Evolutionary conservation across 1,284 basidiomycete genomes (phyloP).

Genomic region (Naganishia liquefaciens): DNA sequence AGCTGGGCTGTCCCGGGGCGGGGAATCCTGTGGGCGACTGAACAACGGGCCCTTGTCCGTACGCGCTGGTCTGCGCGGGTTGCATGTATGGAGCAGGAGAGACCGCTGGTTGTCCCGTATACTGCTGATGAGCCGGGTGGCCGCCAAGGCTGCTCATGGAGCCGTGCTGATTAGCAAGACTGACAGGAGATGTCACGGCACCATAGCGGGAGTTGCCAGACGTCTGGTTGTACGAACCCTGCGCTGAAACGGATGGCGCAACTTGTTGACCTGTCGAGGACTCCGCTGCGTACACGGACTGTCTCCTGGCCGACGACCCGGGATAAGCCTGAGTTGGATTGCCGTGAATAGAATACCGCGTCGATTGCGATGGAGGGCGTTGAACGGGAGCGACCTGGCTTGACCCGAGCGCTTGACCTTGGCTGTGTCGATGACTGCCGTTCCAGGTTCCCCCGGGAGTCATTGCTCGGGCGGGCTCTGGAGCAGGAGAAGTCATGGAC

Average conservation of each 20-base stretch:
- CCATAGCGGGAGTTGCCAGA: conserved; percentile 14
- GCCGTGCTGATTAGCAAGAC: conserved; percentile 5
- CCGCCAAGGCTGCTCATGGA: conserved; percentile 12
- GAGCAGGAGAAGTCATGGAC: conserved; percentile 17
- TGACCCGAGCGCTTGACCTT: conserved; percentile 32
- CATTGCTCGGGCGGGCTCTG: conserved; percentile 1
- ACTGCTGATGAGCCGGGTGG: conserved; percentile 6
- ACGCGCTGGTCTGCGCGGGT: conserved; percentile 5
- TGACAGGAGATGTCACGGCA: conserved; percentile 10
- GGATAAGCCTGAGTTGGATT: conserved; percentile 4
- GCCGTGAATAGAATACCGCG: conserved; percentile 24
- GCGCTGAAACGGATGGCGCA: background rate
- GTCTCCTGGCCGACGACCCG: background rate
- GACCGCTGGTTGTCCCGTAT: background rate
- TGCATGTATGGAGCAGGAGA: conserved; percentile 31
- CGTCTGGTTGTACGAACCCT: background rate
- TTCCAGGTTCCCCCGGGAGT: conserved; percentile 25
- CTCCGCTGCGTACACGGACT: conserved; percentile 7
- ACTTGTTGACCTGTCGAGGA: background rate
- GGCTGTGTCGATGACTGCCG: conserved; percentile 31
- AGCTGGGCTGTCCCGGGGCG: conserved; percentile 2
- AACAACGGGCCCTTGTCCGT: background rate
- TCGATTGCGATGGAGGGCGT: conserved; percentile 35
- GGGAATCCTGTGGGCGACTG: conserved; percentile 23
- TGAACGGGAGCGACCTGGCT: conserved; percentile 46